Evolutionary conservation across 345 rosid genomes (phyloP), one percentile per base, ranked within the genome.

Genomic region (Gossypium longicalyx): DNA sequence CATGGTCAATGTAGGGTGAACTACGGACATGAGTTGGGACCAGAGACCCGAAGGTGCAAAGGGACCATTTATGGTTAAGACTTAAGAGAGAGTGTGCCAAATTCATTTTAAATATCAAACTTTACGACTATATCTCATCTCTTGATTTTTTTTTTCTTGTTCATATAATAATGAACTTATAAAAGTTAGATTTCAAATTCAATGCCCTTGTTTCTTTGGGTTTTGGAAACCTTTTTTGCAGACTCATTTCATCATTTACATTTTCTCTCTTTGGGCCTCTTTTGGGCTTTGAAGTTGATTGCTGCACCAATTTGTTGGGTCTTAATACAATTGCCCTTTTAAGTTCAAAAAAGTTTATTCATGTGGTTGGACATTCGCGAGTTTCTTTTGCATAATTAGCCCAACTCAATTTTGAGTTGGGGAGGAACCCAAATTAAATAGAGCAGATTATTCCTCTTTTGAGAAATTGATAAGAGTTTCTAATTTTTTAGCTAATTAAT

Each of bases 1-100:
- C 81, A 76, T 72, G 77, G 74, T 80, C 83, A 53, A 66, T 86
- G 90, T 80, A 65, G 88, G 86, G 82, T 69, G 80, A 88, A 88
- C 90, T 73, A 77, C 91, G 80, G 89, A 87, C 93, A 87, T 5
- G 48, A 74, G 74, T 77, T 52, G 74, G 74, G 60, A 29, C 34
- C 4, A 56, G 53, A 44, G 58, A 44, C 11, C 8, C 9, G 0
- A 44, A 9, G 47, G 47, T 9, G 34, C 34, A 29, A 44, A 9
- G 11, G 12, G 47, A 44, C 47, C 47, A 44, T 44, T 44, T 44
- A 9, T 11, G 9, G 53, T 12, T 57, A 38, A 63, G 29, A 56
- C 47, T 67, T 77, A 38, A 69, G 82, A 76, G 29, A 73, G 67
- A 6, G 75, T 19, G 12, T 7, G 48, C 73, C 47, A 15, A n/a